These are phyloP conservation scores for Pestalotiopsis sp. DNA, from an alignment of 2,329 filamentous ascomycete genomes.

Conservation along the genomic window DNA sequence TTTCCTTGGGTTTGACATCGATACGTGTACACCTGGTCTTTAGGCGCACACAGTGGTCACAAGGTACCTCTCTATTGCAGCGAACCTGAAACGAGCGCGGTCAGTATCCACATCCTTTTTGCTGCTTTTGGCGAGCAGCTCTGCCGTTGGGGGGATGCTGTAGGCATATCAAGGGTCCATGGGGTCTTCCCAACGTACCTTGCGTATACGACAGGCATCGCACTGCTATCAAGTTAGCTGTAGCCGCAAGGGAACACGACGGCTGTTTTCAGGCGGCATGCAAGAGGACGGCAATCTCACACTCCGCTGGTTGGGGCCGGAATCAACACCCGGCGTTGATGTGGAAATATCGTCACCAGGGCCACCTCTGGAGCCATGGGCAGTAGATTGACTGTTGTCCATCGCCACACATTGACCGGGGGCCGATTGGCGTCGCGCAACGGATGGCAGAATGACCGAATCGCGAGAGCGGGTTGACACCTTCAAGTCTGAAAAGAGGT, in stretches of 20 bases:
- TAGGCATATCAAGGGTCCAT: not conserved
- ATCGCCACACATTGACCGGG: not conserved
- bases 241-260: not conserved
- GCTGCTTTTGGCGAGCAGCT: not conserved
- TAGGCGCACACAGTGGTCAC: slow-evolving; percentile 5
- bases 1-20: slow-evolving; percentile 1
- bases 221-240: not conserved
- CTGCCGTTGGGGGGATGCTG: not conserved
- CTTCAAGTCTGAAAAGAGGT: not conserved
- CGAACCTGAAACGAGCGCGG: slow-evolving; percentile 11
- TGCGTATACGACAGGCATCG: not conserved
- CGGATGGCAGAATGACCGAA: not conserved
- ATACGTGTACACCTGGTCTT: slow-evolving; percentile 10
- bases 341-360: not conserved
- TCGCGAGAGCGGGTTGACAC: not conserved
- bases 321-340: not conserved
- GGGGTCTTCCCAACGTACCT: not conserved
- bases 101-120: not conserved
- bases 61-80: slow-evolving; percentile 13
- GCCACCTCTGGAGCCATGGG: not conserved
- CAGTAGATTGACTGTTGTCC: not conserved
- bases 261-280: not conserved
- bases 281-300: not conserved
- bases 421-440: not conserved
- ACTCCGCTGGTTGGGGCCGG: not conserved